A percentile compares a stretch with the other conserved stretches of the same genome.
These are phyloP conservation scores for Mrakia blollopis DNA, from an alignment of 768 basidiomycete species.

Conservation along the genomic window DNA sequence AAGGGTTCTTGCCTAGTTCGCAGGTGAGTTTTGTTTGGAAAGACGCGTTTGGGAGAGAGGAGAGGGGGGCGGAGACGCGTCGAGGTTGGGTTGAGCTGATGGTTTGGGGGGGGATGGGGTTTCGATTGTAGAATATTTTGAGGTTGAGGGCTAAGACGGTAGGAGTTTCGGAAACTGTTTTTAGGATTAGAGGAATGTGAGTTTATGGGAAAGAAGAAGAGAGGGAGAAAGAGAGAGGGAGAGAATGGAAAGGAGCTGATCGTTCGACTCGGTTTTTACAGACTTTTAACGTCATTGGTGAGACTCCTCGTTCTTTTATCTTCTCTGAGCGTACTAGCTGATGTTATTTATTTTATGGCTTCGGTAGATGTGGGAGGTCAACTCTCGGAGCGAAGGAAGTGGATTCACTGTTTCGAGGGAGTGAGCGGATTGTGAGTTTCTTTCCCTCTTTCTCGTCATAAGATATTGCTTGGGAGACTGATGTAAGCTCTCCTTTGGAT, in stretches of 20 bases:
- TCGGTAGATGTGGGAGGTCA: slow-evolving; percentile 13
- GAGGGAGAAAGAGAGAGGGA: no score
- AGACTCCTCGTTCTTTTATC: neutral
- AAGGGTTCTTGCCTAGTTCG: neutral
- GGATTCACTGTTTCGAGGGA: neutral
- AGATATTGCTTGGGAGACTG: neutral
- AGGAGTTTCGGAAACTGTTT: neutral
- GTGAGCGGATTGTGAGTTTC: neutral
- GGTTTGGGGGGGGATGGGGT: neutral
- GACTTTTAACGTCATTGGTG: slow-evolving; percentile 4
- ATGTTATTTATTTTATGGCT: neutral
- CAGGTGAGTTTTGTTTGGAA: neutral
- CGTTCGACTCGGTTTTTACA: neutral
- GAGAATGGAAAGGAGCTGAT: neutral
- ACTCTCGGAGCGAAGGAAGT: neutral
- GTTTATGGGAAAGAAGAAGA: neutral
- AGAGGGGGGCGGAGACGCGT: no score
- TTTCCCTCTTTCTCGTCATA: neutral
- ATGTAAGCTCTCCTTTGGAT: neutral
- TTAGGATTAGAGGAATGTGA: neutral
- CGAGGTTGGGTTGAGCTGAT: no score
- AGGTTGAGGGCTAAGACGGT: neutral
- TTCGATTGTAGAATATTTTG: neutral
- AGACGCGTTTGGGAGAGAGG: neutral
- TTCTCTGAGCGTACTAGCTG: neutral